phyloP scores from a whole-genome alignment of 73 alveolate genomes.

The Breviolum minutum region DNA sequence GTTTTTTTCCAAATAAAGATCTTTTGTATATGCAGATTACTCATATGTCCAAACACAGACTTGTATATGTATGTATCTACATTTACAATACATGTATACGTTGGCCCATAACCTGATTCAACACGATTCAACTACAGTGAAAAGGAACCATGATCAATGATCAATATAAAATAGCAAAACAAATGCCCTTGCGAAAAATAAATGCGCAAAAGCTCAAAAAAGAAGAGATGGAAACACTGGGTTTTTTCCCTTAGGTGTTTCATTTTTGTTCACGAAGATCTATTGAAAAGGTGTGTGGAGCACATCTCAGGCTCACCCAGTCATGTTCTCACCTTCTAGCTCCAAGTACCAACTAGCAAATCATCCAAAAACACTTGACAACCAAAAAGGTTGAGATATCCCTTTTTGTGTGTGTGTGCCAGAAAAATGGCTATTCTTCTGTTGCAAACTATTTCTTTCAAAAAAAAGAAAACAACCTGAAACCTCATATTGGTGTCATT shows the following conservation, averaged over 20 bases:
- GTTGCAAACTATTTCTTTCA: neutral
- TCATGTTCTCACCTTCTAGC: no score
- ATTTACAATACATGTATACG: no score
- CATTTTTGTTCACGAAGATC: neutral
- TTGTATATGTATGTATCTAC: no score
- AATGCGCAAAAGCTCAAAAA: no score
- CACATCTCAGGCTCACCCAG: neutral
- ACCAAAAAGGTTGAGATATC: neutral
- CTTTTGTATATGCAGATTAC: no score
- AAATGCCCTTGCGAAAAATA: no score
- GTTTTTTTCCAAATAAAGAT: no score
- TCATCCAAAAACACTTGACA: neutral
- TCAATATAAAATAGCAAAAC: no score
- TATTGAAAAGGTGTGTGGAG: neutral
- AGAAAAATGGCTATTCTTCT: neutral
- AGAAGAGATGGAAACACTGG: neutral
- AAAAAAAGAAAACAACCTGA: neutral
- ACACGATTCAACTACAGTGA: no score
- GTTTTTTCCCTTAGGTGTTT: neutral
- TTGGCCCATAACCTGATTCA: no score
- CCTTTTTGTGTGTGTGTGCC: neutral
- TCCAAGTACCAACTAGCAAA: neutral
- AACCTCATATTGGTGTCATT: neutral
- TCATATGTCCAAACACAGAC: no score
- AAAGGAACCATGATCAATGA: no score